A percentile compares a stretch with the other conserved stretches of the same genome.
Evolutionary conservation across 495 filamentous ascomycete species (phyloP).

Genomic region (Elasticomyces elasticus): DNA sequence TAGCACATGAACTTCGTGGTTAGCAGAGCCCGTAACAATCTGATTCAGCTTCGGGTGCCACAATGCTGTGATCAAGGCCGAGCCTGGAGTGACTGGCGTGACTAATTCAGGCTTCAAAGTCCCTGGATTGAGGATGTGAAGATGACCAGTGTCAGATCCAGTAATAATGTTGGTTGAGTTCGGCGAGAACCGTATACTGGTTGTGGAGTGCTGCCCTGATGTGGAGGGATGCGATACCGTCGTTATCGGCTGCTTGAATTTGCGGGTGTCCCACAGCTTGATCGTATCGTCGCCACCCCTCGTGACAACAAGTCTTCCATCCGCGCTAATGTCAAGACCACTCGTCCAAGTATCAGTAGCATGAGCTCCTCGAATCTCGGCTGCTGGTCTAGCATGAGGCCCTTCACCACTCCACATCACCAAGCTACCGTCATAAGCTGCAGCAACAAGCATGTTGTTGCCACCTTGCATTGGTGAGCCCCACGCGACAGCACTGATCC

Average conservation of each 20-base stretch:
- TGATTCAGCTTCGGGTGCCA: constrained; percentile 96
- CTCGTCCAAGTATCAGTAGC: constrained; percentile 79
- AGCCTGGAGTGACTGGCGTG: constrained; percentile 74
- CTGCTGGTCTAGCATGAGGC: constrained; percentile 74
- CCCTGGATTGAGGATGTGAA: constrained; percentile 87
- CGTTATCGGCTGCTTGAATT: constrained; percentile 81
- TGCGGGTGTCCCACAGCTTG: constrained; percentile 87
- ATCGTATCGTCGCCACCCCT: constrained; percentile 82
- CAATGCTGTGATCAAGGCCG: constrained; percentile 68
- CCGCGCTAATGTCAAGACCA: constrained; percentile 80
- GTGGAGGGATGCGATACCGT: constrained; percentile 72
- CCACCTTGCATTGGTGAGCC: constrained; percentile 66
- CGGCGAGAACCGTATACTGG: constrained; percentile 82
- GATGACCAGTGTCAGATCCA: constrained; percentile 73
- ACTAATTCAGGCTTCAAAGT: constrained; percentile 75
- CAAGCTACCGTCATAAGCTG: constrained; percentile 80
- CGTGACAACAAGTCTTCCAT: constrained; percentile 81
- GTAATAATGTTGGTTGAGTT: constrained; percentile 73
- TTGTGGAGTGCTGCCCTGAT: constrained; percentile 68
- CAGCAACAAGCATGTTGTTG: constrained; percentile 68
- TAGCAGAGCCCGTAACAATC: constrained; percentile 86
- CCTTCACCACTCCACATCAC: constrained; percentile 89
- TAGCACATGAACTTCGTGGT: constrained; percentile 77
- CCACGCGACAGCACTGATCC: constrained; percentile 91
- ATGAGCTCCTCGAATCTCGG: constrained; percentile 80